Base-by-base conservation (phyloP, 2,329 filamentous ascomycete species). In the Acephala macrosclerotiorum region DNA sequence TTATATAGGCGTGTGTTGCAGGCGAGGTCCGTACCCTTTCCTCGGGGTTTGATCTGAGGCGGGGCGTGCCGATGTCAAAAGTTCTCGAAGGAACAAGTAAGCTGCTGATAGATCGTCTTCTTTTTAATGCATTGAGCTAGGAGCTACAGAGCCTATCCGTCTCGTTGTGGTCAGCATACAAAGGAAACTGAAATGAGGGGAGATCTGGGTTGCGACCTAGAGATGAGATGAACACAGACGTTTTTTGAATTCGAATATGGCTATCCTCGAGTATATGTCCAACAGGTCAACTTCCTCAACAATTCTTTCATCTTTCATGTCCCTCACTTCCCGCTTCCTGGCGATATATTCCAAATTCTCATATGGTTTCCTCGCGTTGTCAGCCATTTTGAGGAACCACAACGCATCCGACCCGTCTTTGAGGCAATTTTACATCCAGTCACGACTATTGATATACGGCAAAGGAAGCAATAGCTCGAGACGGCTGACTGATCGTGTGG, bases 41-140 rank as follows among this genome's bases (percentile, higher is more conserved):
- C 59, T 55, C 64, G 64, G 26, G 47, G 64, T 63, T 66, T 66
- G 64, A 66, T 66, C 64, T 53, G 49, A 56, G 58, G 64, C 64
- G 64, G 64, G 64, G 64, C 64, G 60, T 59, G 55, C 64, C 64
- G 64, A 62, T 59, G 56, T 22, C 58, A 35, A 57, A 42, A 53
- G 49, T 33, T 53, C 49, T n/a, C 49, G 47, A 49, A 25, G 18
- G 49, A 42, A 63, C 55, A 55, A 49, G 51, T 57, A 62, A 60
- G 47, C 45, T 63, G 55, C 45, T 63, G 55, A 66, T 49, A 62
- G 49, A 55, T 63, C 64, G 57, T 53, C 55, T 40, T 33, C 64
- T 66, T 62, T 59, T 56, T 20, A 20, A 26, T 66, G 64, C 60
- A 66, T 58, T n/a, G 53, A 55, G 26, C 18, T 33, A 4, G 29